phyloP scores from a whole-genome alignment of 2,329 filamentous ascomycete genomes.

The Pseudonectria foliicola region DNA sequence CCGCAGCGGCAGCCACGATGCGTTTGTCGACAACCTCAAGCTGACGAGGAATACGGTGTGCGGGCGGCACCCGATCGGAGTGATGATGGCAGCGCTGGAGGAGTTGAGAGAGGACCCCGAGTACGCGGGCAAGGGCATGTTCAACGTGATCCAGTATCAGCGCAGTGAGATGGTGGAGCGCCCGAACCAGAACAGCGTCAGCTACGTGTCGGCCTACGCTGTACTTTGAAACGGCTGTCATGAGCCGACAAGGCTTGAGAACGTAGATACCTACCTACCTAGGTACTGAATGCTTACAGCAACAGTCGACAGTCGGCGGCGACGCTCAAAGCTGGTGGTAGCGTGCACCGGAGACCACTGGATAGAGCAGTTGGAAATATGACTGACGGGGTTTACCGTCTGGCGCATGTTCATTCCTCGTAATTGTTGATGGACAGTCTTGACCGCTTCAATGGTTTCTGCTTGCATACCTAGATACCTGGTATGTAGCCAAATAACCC shows the following conservation, averaged over 20 bases:
- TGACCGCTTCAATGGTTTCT: too few species aligned
- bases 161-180: constrained; percentile 68
- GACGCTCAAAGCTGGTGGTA: too few species aligned
- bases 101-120: constrained; percentile 37
- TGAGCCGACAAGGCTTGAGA: not conserved
- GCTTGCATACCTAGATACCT: too few species aligned
- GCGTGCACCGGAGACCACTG: too few species aligned
- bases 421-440: too few species aligned
- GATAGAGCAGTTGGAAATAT: too few species aligned
- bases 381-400: too few species aligned
- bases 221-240: constrained; percentile 48
- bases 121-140: constrained; percentile 41
- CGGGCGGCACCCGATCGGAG: constrained; percentile 88
- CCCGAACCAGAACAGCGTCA: constrained; percentile 75
- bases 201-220: constrained; percentile 90
- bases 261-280: too few species aligned
- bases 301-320: too few species aligned
- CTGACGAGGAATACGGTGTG: constrained; percentile 87
- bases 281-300: too few species aligned
- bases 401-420: too few species aligned
- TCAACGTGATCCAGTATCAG: constrained; percentile 81
- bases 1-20: constrained; percentile 63
- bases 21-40: constrained; percentile 61
- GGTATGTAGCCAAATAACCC: too few species aligned
- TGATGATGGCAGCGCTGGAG: constrained; percentile 85